A percentile compares a stretch with the other conserved stretches of the same genome.
Conservation (phyloP, 2,329 filamentous ascomycete genomes). For the Coniochaeta sp. region DNA sequence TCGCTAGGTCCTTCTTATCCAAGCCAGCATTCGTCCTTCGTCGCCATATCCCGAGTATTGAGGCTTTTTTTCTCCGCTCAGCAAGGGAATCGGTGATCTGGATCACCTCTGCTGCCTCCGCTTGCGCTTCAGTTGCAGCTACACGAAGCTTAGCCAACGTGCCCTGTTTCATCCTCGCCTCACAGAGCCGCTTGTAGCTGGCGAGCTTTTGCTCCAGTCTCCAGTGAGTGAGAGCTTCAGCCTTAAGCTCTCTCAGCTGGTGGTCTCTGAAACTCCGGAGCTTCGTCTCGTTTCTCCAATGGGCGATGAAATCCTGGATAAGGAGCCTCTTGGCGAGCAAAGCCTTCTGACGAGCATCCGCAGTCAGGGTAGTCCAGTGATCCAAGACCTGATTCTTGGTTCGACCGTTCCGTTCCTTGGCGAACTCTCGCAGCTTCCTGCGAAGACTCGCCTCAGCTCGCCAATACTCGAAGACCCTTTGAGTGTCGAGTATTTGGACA, state of each 20-base stretch:
- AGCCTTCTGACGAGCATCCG: conserved; percentile 6
- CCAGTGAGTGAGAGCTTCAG: conserved; percentile 17
- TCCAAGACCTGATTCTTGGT: conserved; percentile 5
- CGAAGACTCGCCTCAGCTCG: neutral
- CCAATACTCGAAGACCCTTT: conserved; percentile 4
- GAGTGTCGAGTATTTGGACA: conserved; percentile 9
- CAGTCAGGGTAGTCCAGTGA: conserved; percentile 3
- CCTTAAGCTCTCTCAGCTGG: conserved; percentile 11
- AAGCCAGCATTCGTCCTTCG: neutral
- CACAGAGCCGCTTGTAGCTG: conserved; percentile 16
- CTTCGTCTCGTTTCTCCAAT: conserved; percentile 20
- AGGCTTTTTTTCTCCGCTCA: neutral
- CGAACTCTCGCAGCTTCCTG: neutral
- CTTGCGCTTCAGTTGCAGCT: conserved; percentile 6
- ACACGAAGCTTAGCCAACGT: conserved; percentile 7
- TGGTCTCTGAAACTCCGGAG: conserved; percentile 13
- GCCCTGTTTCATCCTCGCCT: conserved; percentile 11
- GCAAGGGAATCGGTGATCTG: conserved; percentile 10
- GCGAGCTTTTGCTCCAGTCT: conserved; percentile 18
- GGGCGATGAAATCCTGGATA: conserved; percentile 12
- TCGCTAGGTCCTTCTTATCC: neutral
- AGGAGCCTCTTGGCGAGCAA: conserved; percentile 11
- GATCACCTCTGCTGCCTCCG: conserved; percentile 5
- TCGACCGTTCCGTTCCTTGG: neutral
- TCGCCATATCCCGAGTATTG: neutral